Base-by-base conservation (phyloP, 192 early-diverging fungal genomes). In the Coemansia sp. region DNA sequence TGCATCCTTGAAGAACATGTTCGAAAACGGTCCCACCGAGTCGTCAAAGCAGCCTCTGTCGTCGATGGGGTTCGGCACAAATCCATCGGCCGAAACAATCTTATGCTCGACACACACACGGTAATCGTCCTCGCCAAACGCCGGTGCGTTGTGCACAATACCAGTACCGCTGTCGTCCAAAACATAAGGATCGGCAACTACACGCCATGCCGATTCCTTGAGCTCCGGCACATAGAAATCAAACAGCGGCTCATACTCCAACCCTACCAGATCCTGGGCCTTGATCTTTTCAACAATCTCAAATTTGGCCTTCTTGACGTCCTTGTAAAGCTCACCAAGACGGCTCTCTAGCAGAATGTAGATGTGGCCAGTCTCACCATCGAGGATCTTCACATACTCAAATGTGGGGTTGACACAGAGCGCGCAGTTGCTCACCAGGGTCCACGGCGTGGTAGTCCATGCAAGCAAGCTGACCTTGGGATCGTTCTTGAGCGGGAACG, bases 371-470 rank as follows among this genome's bases (percentile, higher is more conserved):
- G 93, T 89, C 66, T 88, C 87, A 23, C 83, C 88, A 74, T 97
- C 92, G 61, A 85, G 78, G 78, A 99, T 96, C 86, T 99, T 97
- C 71, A 95, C 84, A 69, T 98, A 99, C 56, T 97, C 93, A 80
- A 92, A 94, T 7, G 89, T 86, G 23, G 95, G 93, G 82, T 99
- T 84, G 51, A 98, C 92, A 71, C 90, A 93, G 3, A 99, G 87
- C 45, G 91, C 97, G 72, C 97, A 80, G 83, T 98, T 97, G 78
- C 88, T 91, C 35, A 96, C 95, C 62, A 99, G 77, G 3, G 97
- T 99, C 97, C 97, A 99, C 54, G 97, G 97, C 13, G 97, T 99
- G 52, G 97, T 98, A 24, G 97, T 99, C 95, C 95, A 99, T 2
- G 97, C 95, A 48, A 99, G 83, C 65, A 99, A 79, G 22, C 84